These are phyloP conservation scores for Chaetomium fimeti DNA, from an alignment of 495 filamentous ascomycete species.

Conservation along the genomic window DNA sequence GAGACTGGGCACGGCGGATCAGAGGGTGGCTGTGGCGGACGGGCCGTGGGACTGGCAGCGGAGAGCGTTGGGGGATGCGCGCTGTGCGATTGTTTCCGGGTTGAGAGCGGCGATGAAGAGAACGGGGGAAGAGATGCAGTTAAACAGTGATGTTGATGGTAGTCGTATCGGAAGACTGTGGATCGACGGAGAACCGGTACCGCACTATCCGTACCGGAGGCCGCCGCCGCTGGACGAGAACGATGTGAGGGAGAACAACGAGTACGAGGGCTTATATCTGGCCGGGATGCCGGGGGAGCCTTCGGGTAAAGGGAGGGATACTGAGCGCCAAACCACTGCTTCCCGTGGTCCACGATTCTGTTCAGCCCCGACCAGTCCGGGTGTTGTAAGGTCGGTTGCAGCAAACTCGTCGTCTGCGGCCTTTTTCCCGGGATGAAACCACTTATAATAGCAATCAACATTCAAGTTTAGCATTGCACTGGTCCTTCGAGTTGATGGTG, in stretches of 20 bases:
- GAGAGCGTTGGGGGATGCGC: conserved; percentile 26
- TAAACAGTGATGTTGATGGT: not conserved
- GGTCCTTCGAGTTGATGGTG: too few relatives aligned
- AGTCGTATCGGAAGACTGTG: conserved; percentile 16
- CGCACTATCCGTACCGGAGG: conserved; percentile 23
- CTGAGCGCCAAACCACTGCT: conserved; percentile 1
- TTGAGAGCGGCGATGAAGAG: conserved; percentile 23
- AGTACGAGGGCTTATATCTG: conserved; percentile 23
- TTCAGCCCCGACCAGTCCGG: not conserved
- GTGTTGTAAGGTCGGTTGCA: not conserved
- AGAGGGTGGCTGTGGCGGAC: conserved; percentile 23
- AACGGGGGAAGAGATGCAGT: not conserved
- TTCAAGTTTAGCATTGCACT: too few relatives aligned
- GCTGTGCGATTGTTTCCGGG: conserved; percentile 23
- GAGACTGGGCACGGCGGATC: conserved; percentile 35
- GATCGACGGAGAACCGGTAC: conserved; percentile 26
- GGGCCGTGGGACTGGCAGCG: conserved; percentile 36
- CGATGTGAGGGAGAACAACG: conserved; percentile 17
- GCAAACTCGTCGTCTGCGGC: not conserved
- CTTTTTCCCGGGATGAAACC: conserved; percentile 17
- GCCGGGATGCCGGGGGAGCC: conserved; percentile 20
- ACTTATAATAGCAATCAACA: conserved; percentile 10
- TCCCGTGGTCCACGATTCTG: not conserved
- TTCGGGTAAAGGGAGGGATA: conserved; percentile 14
- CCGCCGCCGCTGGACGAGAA: conserved; percentile 26